Base-by-base conservation (phyloP, 441 rosid genomes). In the Arabidopsis hybrid region DNA sequence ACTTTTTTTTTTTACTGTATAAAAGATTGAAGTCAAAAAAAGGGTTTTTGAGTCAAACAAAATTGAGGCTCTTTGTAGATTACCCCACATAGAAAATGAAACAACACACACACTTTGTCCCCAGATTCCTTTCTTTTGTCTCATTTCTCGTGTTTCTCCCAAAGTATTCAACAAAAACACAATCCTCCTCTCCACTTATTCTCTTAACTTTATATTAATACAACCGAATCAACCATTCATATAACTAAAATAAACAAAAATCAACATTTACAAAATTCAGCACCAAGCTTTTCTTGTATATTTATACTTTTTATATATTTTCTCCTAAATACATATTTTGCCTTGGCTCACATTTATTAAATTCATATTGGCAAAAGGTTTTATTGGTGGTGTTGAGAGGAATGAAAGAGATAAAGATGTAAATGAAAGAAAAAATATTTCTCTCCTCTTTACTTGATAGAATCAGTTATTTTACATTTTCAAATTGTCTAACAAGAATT, bases 1-100 rank as follows among this genome's bases (percentile, higher is more conserved):
- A 65, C 65, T 21, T 0, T 21, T 21, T 50, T 58, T 67, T 55
- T 66, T 36, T 29, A 78, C 74, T 61, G 78, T 72, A 53, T 38
- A 53, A 45, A 60, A 38, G 52, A 52, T 14, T 84, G 74, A 75
- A 81, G 98, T 92, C 87, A 91, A 87, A 82, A 86, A 67, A 67
- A 62, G 46, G 74, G 83, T 21, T 21, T 21, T 77, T 7, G 79
- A 67, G 90, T 89, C 96, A 87, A 89, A 82, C 72, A 70, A 83
- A 79, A 56, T 14, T 11, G 65, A 80, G 47, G 53, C 69, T 53
- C 77, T 59, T 67, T 76, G 80, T 69, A 40, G 77, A 39, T 59
- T 40, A 59, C 87, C 94, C 91, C 90, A 85, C 78, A 70, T 46
- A 56, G 96, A 91, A 90, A 91, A 93, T 85, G 97, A 91, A 85